phyloP scores from a whole-genome alignment of 257 asterid species.

The Paulownia fortunei region DNA sequence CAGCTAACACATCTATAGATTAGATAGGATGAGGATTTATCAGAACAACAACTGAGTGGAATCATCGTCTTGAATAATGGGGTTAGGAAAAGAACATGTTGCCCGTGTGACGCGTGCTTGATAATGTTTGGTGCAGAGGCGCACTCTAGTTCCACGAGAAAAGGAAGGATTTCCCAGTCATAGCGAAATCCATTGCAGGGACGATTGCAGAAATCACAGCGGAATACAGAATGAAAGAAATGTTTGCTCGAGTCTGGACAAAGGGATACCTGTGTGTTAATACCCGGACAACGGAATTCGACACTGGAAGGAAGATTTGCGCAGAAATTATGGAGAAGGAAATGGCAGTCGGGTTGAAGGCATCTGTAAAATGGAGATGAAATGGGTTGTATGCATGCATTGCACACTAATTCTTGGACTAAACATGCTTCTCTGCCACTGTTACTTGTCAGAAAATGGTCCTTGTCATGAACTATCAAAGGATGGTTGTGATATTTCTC shows the following conservation, averaged over 20 bases:
- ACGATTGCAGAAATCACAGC: neutral
- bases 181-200: neutral
- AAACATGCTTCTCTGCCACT: neutral
- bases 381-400: neutral
- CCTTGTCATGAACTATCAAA: neutral
- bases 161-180: too few species aligned
- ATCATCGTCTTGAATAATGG: too few species aligned
- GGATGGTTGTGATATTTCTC: neutral
- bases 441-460: neutral
- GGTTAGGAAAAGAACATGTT: too few species aligned
- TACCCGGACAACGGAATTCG: neutral
- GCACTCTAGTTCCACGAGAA: neutral
- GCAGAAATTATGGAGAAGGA: neutral
- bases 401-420: neutral
- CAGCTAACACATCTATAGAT: too few species aligned
- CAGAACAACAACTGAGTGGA: too few species aligned
- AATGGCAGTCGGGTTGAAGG: neutral
- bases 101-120: too few species aligned
- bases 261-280: too few species aligned
- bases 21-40: too few species aligned
- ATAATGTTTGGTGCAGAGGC: neutral
- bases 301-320: neutral
- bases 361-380: neutral
- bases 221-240: neutral
- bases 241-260: neutral